These are phyloP conservation scores for Tilletia horrida DNA, from an alignment of 1,284 basidiomycete genomes.

Conservation along the genomic window DNA sequence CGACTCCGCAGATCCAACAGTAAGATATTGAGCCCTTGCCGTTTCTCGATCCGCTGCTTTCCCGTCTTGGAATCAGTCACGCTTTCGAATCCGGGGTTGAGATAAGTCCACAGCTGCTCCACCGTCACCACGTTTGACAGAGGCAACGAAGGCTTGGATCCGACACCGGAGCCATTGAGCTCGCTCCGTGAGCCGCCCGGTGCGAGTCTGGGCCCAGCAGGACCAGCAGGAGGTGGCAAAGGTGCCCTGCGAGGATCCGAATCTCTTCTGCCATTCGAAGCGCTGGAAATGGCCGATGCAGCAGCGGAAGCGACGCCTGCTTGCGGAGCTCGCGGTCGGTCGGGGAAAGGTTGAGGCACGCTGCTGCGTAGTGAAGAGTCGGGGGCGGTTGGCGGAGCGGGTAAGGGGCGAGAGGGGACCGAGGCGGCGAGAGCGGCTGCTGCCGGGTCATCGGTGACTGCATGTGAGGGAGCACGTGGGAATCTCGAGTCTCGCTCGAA, in stretches of 20 bases:
- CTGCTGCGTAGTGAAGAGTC: conserved; percentile 19
- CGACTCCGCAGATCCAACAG: conserved; percentile 78
- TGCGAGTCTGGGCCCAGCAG: background rate
- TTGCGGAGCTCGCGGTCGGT: conserved; percentile 25
- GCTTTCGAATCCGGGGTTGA: conserved; percentile 48
- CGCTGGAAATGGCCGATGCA: background rate
- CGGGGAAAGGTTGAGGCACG: conserved; percentile 26
- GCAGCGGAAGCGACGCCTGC: background rate
- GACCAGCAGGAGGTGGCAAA: conserved; percentile 9
- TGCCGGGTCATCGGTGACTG: conserved; percentile 12
- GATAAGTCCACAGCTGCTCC: conserved; percentile 44
- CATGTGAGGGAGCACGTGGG: conserved; percentile 32
- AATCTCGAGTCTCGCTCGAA: conserved; percentile 31
- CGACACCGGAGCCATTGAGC: conserved; percentile 19
- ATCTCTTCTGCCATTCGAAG: background rate
- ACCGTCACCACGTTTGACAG: conserved; percentile 38
- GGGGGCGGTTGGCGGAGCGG: conserved; percentile 18
- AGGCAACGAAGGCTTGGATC: conserved; percentile 36
- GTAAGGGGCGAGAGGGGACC: conserved; percentile 6
- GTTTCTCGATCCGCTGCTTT: conserved; percentile 36
- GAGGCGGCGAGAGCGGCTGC: conserved; percentile 4
- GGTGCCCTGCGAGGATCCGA: conserved; percentile 9
- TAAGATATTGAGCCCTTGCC: conserved; percentile 58
- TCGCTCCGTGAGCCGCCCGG: background rate
- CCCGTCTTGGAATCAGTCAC: conserved; percentile 37